Conservation (phyloP, 305 asterid genomes). For the Fraxinus greggii region DNA sequence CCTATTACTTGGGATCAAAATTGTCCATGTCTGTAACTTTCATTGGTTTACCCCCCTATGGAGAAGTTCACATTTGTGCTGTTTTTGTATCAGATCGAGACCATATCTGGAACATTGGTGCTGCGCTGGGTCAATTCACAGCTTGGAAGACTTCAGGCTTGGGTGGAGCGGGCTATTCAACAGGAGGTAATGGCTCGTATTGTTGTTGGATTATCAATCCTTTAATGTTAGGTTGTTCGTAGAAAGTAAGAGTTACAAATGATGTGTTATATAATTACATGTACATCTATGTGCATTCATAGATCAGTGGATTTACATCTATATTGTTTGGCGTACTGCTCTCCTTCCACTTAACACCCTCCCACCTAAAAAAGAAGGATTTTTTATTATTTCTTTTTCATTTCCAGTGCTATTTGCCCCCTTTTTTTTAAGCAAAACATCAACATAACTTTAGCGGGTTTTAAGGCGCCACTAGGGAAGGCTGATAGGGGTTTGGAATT, state of each 20-base stretch:
- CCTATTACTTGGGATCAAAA: background rate
- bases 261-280: background rate
- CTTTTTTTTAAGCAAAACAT: background rate
- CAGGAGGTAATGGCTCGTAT: slow-evolving; percentile 70
- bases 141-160: slow-evolving; percentile 78
- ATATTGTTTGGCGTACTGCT: background rate
- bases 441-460: background rate
- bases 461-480: background rate
- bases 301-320: background rate
- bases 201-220: slow-evolving; percentile 16
- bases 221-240: slow-evolving; percentile 15
- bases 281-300: background rate
- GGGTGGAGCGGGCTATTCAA: slow-evolving; percentile 95
- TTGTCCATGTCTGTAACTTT: background rate
- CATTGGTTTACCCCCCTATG: background rate
- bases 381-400: background rate
- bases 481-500: background rate
- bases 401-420: slow-evolving; percentile 1
- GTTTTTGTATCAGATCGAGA: slow-evolving; percentile 61
- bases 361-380: background rate
- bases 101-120: slow-evolving; percentile 91
- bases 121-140: slow-evolving; percentile 97
- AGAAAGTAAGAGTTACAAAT: background rate
- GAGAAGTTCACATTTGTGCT: slow-evolving; percentile 16
- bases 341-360: background rate